These are phyloP conservation scores for Pholiota conissans DNA, from an alignment of 768 basidiomycete species.

Conservation along the genomic window DNA sequence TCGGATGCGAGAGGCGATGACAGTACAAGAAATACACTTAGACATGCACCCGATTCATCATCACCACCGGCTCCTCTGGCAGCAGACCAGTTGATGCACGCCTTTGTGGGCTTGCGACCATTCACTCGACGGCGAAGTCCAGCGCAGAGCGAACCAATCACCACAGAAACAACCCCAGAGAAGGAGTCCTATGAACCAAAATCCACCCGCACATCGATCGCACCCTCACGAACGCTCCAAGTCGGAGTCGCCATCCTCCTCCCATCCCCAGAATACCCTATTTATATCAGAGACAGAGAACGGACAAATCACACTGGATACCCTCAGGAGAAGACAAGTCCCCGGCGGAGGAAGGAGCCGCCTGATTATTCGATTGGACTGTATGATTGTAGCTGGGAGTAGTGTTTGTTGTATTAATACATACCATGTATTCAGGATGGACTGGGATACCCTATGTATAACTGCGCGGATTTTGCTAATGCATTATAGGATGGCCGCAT, in stretches of 20 bases:
- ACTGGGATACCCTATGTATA: neutral
- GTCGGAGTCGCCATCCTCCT: slow-evolving; percentile 42
- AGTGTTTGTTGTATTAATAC: neutral
- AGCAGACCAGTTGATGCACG: neutral
- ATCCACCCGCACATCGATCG: neutral
- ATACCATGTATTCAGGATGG: neutral
- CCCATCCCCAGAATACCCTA: slow-evolving; percentile 29
- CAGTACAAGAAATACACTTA: neutral
- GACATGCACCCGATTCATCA: neutral
- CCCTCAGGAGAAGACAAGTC: slow-evolving; percentile 7
- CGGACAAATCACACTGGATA: slow-evolving; percentile 9
- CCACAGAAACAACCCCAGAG: neutral
- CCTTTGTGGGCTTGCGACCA: no score
- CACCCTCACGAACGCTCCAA: slow-evolving; percentile 23
- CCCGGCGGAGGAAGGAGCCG: slow-evolving; percentile 13
- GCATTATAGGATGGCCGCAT: neutral
- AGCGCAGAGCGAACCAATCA: neutral
- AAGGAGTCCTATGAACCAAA: neutral
- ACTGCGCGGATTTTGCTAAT: neutral
- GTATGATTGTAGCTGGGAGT: neutral
- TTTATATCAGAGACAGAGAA: slow-evolving; percentile 10
- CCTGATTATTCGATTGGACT: slow-evolving; percentile 35
- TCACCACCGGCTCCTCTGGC: neutral
- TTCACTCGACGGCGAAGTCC: neutral
- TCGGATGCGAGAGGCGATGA: neutral